phyloP scores from a whole-genome alignment of 306 rosid genomes.

The Prunus mume region DNA sequence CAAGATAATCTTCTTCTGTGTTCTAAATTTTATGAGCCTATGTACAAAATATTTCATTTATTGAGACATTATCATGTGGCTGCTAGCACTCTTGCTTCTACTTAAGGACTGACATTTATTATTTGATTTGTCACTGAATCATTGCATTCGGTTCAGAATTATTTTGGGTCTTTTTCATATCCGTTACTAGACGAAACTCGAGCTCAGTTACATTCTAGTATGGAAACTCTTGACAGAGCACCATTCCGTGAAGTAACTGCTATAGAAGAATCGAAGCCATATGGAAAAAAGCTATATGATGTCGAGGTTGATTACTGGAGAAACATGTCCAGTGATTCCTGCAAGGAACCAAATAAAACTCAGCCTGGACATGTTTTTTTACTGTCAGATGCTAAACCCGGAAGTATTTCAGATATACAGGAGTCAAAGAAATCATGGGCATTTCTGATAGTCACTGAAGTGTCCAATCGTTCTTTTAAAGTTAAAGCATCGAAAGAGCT shows the following conservation, averaged over 20 bases:
- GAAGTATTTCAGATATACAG: constrained; percentile 35
- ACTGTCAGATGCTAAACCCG: constrained; percentile 50
- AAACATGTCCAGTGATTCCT: constrained; percentile 29
- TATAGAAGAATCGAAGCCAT: constrained; percentile 11
- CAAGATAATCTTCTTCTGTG: too few relatives aligned
- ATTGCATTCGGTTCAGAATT: constrained; percentile 33
- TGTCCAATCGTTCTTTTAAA: constrained; percentile 29
- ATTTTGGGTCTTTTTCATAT: constrained; percentile 33
- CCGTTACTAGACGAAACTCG: constrained; percentile 63
- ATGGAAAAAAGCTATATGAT: constrained; percentile 12
- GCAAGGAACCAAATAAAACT: constrained; percentile 49
- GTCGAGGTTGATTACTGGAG: constrained; percentile 39
- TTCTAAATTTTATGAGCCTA: too few relatives aligned
- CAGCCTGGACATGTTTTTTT: constrained; percentile 55
- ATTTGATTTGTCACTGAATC: not conserved
- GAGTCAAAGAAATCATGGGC: constrained; percentile 44
- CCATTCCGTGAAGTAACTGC: constrained; percentile 47
- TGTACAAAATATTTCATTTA: too few relatives aligned
- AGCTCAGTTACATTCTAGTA: constrained; percentile 35
- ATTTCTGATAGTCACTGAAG: constrained; percentile 26
- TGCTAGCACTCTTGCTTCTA: too few relatives aligned
- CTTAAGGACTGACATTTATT: not conserved
- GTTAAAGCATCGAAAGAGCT: constrained; percentile 37
- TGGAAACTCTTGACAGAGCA: constrained; percentile 37
- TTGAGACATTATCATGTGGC: too few relatives aligned